Conservation (phyloP, 2,329 filamentous ascomycete genomes). For the Endothia cerciana region DNA sequence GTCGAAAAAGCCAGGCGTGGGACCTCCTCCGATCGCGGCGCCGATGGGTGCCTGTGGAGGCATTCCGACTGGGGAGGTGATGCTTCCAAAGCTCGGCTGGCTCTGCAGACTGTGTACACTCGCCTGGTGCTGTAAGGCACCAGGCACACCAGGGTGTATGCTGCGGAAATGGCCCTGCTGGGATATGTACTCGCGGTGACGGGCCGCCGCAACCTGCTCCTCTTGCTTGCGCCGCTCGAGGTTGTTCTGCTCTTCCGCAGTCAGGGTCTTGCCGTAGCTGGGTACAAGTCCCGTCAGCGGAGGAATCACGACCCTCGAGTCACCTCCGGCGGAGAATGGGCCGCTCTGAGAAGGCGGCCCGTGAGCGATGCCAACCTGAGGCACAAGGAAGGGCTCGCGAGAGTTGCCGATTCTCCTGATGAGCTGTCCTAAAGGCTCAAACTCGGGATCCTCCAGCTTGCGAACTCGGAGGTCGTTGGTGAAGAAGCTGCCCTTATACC, state of each 20-base stretch:
- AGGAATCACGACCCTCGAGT: constrained; percentile 71
- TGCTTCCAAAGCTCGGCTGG: constrained; percentile 94
- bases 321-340: constrained; percentile 50
- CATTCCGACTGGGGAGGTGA: constrained; percentile 79
- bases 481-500: constrained; percentile 99
- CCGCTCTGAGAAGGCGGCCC: constrained; percentile 66
- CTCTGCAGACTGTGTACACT: constrained; percentile 96
- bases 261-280: constrained; percentile 93
- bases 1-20: constrained; percentile 75
- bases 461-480: constrained; percentile 92
- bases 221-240: constrained; percentile 96
- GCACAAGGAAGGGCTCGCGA: constrained; percentile 93
- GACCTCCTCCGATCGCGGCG: constrained; percentile 52
- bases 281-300: constrained; percentile 94
- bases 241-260: constrained; percentile 97
- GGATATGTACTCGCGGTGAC: constrained; percentile 90
- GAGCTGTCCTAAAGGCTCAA: constrained; percentile 91
- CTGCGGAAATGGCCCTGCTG: constrained; percentile 81
- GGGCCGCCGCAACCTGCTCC: constrained; percentile 94
- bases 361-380: constrained; percentile 93
- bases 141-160: constrained; percentile 59
- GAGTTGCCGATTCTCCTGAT: constrained; percentile 97
- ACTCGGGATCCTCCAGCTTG: constrained; percentile 90
- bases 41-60: constrained; percentile 57
- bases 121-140: constrained; percentile 82